Base-by-base conservation (phyloP, 1,139 yeast species). In the Blastobotrys apis region DNA sequence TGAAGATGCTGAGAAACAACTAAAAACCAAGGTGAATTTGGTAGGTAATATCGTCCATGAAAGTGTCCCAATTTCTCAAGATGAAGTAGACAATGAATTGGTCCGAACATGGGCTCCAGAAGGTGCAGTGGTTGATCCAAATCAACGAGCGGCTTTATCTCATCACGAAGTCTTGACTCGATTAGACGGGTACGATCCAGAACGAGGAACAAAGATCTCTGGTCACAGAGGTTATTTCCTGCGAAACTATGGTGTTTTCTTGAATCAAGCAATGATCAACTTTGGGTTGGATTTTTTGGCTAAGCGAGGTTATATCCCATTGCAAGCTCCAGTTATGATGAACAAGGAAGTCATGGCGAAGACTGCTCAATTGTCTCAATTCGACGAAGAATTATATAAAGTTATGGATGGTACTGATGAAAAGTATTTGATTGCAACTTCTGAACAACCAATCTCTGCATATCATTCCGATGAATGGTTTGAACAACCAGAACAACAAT, bases 301-400 rank as follows among this genome's bases (percentile, higher is more conserved):
- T 55, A 74, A 78, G 63, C 79, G 83, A 57, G 92, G 81, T 48
- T 92, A 88, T 75, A 75, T 76, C 47, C 95, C 97, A 51, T 76
- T 92, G 68, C 98, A 92, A 74, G 95, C 98, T 13, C 99, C 99
- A 47, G 97, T 92, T 41, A 90, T 92, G 98, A 88, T 94, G 97
- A 94, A 94, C 79, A 92, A 92, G 73, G 98, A 92, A 48, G 95
- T 87, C 48, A 92, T 92, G 99, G 97, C 98, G 56, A 90, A 87
- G 72, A 92, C 99, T 53, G 99, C 98, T 3, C 98, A 92, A 72
- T 80, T 92, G 65, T 88, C 97, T 29, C 94, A 94, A 65, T 92
- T 94, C 60, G 99, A 92, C 66, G 98, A 92, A 73, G 98, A 92
- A 69, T 77, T 92, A 60, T 92, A 92, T 74, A 92, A 92, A 72